These are phyloP conservation scores for Alisma plantagoaquatica DNA, from an alignment of 106 monocot species.

Conservation along the genomic window DNA sequence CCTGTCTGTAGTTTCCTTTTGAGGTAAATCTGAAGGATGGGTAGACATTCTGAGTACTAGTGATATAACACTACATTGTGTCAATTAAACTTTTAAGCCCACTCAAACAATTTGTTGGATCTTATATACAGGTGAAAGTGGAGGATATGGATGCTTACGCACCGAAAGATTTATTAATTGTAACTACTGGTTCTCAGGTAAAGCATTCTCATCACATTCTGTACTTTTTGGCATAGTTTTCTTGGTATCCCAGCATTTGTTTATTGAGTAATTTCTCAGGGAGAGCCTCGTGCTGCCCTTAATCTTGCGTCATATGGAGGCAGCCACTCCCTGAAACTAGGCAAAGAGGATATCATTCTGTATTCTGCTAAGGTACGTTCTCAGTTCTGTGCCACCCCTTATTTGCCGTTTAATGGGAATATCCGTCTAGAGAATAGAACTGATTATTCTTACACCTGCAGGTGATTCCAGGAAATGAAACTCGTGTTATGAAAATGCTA, in stretches of 20 bases:
- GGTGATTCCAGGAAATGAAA: slow-evolving; percentile 99
- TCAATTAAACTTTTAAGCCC: no score
- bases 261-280: slow-evolving; percentile 30
- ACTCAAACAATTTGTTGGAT: no score
- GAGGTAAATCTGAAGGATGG: no score
- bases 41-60: no score
- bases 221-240: neutral
- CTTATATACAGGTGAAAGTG: slow-evolving; percentile 69
- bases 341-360: slow-evolving; percentile 81
- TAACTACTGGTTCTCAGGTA: slow-evolving; percentile 99
- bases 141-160: slow-evolving; percentile 98
- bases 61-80: no score
- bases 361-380: slow-evolving; percentile 91
- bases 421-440: no score
- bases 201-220: slow-evolving; percentile 7
- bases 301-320: slow-evolving; percentile 99
- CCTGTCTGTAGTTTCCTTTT: no score
- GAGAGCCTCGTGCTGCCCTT: slow-evolving; percentile 94
- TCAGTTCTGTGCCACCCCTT: neutral
- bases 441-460: slow-evolving; percentile 17
- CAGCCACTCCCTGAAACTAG: slow-evolving; percentile 82
- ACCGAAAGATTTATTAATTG: slow-evolving; percentile 92
- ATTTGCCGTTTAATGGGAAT: neutral
- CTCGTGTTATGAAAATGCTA: slow-evolving; percentile 95
- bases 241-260: neutral